Evolutionary conservation across 495 filamentous ascomycete species (phyloP).

Genomic region (Letharia columbiana): DNA sequence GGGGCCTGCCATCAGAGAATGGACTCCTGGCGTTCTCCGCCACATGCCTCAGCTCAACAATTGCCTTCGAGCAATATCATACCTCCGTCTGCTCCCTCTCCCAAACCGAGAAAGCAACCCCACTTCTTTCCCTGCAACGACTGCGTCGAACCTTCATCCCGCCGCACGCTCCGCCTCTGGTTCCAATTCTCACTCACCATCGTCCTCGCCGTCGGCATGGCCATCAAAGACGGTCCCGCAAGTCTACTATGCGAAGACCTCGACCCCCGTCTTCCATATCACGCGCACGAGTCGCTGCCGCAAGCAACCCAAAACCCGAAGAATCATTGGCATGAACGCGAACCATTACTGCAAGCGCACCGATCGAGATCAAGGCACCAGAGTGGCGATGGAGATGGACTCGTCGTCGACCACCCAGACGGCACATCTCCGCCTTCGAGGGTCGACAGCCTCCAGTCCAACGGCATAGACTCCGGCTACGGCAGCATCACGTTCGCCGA

Average conservation of each 20-base stretch:
- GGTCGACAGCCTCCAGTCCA: not conserved
- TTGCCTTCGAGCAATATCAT: not conserved
- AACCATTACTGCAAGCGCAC: not conserved
- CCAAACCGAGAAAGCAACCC: constrained; percentile 9
- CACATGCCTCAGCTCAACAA: not conserved
- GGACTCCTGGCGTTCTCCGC: constrained; percentile 4
- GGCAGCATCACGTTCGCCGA: constrained; percentile 21
- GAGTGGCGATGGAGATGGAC: not conserved
- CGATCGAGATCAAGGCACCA: not conserved
- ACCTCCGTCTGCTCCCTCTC: not conserved
- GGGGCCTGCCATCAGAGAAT: not conserved
- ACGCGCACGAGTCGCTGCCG: not conserved
- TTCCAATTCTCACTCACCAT: constrained; percentile 31
- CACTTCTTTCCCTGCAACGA: constrained; percentile 22
- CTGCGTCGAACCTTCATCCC: constrained; percentile 25
- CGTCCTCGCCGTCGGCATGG: constrained; percentile 29
- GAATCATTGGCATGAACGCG: not conserved
- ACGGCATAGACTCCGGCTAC: constrained; percentile 16
- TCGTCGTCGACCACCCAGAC: not conserved
- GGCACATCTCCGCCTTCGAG: not conserved
- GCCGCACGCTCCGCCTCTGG: constrained; percentile 28
- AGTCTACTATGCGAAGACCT: constrained; percentile 16
- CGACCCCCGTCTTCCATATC: not conserved
- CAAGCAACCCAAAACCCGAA: not conserved
- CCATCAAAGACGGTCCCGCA: constrained; percentile 30